Percentiles rank a stretch among this genome's conserved stretches.
These are phyloP conservation scores for Celoporthe dispersa DNA, from an alignment of 2,329 filamentous ascomycete species.

Conservation along the genomic window DNA sequence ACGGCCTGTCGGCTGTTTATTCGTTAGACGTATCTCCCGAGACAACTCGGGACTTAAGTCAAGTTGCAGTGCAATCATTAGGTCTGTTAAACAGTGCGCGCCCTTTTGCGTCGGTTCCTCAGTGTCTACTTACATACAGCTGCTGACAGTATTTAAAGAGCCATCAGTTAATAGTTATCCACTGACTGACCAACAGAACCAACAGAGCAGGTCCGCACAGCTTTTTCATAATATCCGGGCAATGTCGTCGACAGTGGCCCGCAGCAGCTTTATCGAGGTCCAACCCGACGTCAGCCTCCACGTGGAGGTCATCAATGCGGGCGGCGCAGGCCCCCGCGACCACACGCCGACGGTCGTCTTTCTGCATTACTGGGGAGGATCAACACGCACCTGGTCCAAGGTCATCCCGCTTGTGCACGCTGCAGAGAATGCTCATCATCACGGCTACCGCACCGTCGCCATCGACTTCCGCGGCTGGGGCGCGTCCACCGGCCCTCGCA, in stretches of 20 bases:
- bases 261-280: background rate
- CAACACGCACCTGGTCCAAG: conserved; percentile 38
- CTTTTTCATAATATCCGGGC: background rate
- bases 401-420: conserved; percentile 30
- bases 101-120: background rate
- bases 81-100: too few species aligned
- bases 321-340: background rate
- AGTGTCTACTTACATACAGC: background rate
- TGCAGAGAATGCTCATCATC: background rate
- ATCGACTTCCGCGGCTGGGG: conserved; percentile 45
- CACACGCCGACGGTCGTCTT: conserved; percentile 34
- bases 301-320: background rate
- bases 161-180: too few species aligned
- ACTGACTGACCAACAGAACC: background rate
- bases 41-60: background rate
- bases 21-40: background rate
- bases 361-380: conserved; percentile 46
- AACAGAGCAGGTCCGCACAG: background rate
- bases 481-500: conserved; percentile 37
- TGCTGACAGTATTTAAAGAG: background rate
- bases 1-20: too few species aligned
- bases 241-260: background rate
- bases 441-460: conserved; percentile 36
- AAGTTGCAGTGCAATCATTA: background rate
- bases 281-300: background rate